Evolutionary conservation across 1,284 basidiomycete species (phyloP).

Genomic region (Irpex rosettiformis): DNA sequence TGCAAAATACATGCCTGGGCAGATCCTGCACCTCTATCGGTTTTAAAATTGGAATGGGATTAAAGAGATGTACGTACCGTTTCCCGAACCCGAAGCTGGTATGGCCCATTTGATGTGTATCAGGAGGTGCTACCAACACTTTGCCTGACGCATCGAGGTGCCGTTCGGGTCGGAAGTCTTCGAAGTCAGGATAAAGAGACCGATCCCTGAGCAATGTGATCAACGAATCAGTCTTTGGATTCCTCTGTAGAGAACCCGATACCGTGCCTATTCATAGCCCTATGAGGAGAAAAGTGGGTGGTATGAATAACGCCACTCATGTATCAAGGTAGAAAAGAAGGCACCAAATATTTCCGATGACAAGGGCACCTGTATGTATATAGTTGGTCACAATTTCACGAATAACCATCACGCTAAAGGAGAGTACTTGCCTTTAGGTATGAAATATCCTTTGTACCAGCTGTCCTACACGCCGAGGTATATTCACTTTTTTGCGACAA

Average conservation of each 20-base stretch:
- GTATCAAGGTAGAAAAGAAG: neutral
- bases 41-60: neutral
- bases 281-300: neutral
- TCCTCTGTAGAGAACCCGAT: too few species aligned
- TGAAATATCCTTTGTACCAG: constrained; percentile 1
- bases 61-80: neutral
- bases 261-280: neutral
- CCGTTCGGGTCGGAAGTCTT: neutral
- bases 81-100: neutral
- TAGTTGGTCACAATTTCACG: neutral
- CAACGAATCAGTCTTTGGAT: neutral
- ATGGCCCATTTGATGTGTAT: neutral
- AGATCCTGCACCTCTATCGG: neutral
- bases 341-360: neutral
- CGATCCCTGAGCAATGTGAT: neutral
- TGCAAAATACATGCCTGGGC: neutral
- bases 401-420: neutral
- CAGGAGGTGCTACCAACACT: neutral
- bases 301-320: neutral
- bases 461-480: neutral
- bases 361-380: neutral
- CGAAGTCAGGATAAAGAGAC: neutral
- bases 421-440: neutral
- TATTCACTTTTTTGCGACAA: neutral
- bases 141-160: neutral